Evolutionary conservation across 2,329 filamentous ascomycete species (phyloP).

Genomic region (Penicillium griseofulvum): DNA sequence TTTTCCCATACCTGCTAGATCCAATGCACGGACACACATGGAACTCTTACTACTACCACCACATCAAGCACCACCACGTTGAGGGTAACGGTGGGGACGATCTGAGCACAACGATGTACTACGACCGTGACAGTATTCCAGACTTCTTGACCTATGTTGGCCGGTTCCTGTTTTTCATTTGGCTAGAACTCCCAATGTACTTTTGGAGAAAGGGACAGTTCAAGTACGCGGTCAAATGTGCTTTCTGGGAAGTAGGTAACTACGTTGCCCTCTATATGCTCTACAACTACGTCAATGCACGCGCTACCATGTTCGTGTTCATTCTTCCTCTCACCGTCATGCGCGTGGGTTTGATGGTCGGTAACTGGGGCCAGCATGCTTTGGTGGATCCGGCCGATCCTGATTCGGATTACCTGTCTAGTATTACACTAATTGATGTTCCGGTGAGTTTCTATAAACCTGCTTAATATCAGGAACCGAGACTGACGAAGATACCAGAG

Average conservation of each 20-base stretch:
- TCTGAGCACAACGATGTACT: conserved; percentile 71
- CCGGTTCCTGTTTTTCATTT: conserved; percentile 70
- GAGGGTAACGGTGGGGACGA: conserved; percentile 77
- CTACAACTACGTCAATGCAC: conserved; percentile 50
- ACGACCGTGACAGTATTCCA: conserved; percentile 66
- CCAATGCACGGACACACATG: conserved; percentile 79
- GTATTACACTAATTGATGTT: conserved; percentile 76
- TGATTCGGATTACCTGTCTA: conserved; percentile 73
- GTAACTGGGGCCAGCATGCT: conserved; percentile 82
- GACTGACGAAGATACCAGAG: conserved; percentile 50
- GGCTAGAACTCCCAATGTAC: conserved; percentile 72
- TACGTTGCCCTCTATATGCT: conserved; percentile 55
- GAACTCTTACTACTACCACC: conserved; percentile 83
- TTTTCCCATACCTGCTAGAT: conserved; percentile 72
- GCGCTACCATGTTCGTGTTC: conserved; percentile 63
- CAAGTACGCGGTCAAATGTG: conserved; percentile 54
- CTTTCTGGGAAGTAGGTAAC: conserved; percentile 60
- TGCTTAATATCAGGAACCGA: no score
- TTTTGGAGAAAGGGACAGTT: conserved; percentile 64
- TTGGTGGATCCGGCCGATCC: conserved; percentile 74
- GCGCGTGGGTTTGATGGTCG: conserved; percentile 71
- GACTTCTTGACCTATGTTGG: conserved; percentile 71
- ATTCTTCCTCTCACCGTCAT: conserved; percentile 65
- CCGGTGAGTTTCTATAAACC: conserved; percentile 54
- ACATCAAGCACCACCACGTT: conserved; percentile 82